phyloP scores from a whole-genome alignment of 2,329 filamentous ascomycete species.

The Seiridium cupressi region DNA sequence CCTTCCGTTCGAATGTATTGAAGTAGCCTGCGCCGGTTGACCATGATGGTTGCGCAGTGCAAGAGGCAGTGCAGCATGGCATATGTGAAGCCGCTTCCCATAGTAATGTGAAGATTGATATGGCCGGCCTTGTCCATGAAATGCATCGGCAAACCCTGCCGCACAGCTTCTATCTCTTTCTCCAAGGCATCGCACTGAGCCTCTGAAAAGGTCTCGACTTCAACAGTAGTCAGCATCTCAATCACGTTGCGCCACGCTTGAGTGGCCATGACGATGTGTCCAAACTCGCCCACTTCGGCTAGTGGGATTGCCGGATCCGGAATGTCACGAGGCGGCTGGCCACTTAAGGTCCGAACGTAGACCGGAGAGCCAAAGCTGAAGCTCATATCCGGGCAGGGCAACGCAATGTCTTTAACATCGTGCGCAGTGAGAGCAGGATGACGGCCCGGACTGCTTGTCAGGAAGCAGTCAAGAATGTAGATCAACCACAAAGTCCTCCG shows the following conservation, averaged over 20 bases:
- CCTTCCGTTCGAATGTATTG: slow-evolving; percentile 53
- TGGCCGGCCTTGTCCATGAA: slow-evolving; percentile 61
- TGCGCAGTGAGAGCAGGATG: slow-evolving; percentile 53
- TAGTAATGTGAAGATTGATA: slow-evolving; percentile 61
- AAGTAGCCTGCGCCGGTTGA: slow-evolving; percentile 57
- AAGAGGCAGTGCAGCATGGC: slow-evolving; percentile 62
- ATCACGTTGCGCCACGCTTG: slow-evolving; percentile 63
- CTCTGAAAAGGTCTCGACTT: slow-evolving; percentile 51
- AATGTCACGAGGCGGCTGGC: slow-evolving; percentile 33
- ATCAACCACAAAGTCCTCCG: slow-evolving; percentile 62
- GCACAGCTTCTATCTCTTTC: slow-evolving; percentile 53
- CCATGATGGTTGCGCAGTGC: slow-evolving; percentile 60
- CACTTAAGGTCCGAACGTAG: slow-evolving; percentile 54
- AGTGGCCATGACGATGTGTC: slow-evolving; percentile 59
- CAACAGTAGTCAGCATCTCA: slow-evolving; percentile 57
- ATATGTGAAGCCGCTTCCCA: slow-evolving; percentile 62
- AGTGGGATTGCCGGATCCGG: slow-evolving; percentile 35
- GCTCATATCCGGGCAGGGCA: slow-evolving; percentile 61
- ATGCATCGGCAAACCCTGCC: slow-evolving; percentile 54
- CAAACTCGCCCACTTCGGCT: slow-evolving; percentile 60
- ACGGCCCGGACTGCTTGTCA: slow-evolving; percentile 60
- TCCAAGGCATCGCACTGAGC: slow-evolving; percentile 50
- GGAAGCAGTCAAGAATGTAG: slow-evolving; percentile 61
- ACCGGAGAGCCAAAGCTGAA: slow-evolving; percentile 62
- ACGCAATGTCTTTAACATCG: slow-evolving; percentile 53